Evolutionary conservation across 2,329 filamentous ascomycete genomes (phyloP), one percentile per base, ranked within the genome.

Genomic region (Tolypocladium ophioglossoides): DNA sequence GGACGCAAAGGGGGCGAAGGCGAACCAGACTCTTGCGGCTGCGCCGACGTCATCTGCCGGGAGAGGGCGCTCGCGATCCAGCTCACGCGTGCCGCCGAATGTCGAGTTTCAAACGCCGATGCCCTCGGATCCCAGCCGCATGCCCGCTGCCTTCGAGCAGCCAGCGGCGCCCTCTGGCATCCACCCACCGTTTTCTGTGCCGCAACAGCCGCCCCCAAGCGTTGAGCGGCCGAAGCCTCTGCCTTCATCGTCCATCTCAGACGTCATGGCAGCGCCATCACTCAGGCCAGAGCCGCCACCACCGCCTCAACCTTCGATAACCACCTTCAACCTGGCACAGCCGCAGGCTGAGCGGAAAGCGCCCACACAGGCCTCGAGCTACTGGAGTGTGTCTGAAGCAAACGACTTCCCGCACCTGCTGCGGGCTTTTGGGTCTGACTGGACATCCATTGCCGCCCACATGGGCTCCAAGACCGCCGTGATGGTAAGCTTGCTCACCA

Each of bases 381-480:
- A 94, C 68, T 94, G 89, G 89, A 92, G 88, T 63, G 88, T 92
- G 24, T 86, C 86, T 1, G 89, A 94, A 70, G 79, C 86, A 53
- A 86, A 79, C 49, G 88, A 91, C 63, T 94, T 94, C 68, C 84
- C 85, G 38, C 79, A 78, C 54, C 77, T 90, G 55, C 75, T 94
- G 49, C 79, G 77, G 51, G 80, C 89, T 53, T 92, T 90, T 71
- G 89, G 89, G 55, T 89, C 85, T 18, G 87, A 94, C 66, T 94
- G 87, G 82, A 74, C 74, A 50, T 81, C 80, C 5, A 92, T 92
- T 68, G 86, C 89, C 41, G 77, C 77, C 52, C 83, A 89, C 62
- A 91, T 94, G 86, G 85, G 86, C 51, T 89, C 87, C 5, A 92
- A 92, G 71, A 92, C 89, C 20, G 80, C 86, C 54, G 87, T 87